Conservation (phyloP, 2,329 filamentous ascomycete genomes). For the Pseudomassariella vexata region DNA sequence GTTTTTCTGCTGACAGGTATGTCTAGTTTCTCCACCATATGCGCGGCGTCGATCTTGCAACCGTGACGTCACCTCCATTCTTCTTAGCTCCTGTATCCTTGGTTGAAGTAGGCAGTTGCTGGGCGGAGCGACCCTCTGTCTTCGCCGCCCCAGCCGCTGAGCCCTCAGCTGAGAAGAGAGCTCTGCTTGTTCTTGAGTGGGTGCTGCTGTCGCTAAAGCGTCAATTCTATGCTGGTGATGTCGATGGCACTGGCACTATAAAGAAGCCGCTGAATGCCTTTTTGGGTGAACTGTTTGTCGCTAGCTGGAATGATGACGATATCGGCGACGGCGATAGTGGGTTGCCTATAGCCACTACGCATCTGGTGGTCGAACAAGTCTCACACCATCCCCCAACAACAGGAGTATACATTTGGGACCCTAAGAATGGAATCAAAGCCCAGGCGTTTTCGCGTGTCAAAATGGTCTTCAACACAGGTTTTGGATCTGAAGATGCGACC, state of each 20-base stretch:
- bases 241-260: background rate
- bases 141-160: slow-evolving; percentile 1
- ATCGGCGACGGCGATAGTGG: no score
- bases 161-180: slow-evolving; percentile 1
- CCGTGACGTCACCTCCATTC: background rate
- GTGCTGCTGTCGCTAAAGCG: background rate
- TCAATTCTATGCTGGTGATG: background rate
- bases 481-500: no score
- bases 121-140: background rate
- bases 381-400: slow-evolving; percentile 24
- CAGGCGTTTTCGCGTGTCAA: slow-evolving; percentile 3
- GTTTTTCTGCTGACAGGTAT: slow-evolving; percentile 1
- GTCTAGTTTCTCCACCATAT: background rate
- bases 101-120: slow-evolving; percentile 1
- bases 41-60: background rate
- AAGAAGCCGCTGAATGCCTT: slow-evolving; percentile 4
- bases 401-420: slow-evolving; percentile 18
- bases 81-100: slow-evolving; percentile 3
- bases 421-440: slow-evolving; percentile 9
- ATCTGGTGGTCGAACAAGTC: slow-evolving; percentile 19
- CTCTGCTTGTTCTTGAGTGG: slow-evolving; percentile 2
- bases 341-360: slow-evolving; percentile 13
- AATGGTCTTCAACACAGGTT: slow-evolving; percentile 3
- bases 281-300: background rate
- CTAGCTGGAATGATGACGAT: slow-evolving; percentile 1